Conservation (phyloP, 805 yeast genomes). For the Saccharomyces cerevisiae region DNA sequence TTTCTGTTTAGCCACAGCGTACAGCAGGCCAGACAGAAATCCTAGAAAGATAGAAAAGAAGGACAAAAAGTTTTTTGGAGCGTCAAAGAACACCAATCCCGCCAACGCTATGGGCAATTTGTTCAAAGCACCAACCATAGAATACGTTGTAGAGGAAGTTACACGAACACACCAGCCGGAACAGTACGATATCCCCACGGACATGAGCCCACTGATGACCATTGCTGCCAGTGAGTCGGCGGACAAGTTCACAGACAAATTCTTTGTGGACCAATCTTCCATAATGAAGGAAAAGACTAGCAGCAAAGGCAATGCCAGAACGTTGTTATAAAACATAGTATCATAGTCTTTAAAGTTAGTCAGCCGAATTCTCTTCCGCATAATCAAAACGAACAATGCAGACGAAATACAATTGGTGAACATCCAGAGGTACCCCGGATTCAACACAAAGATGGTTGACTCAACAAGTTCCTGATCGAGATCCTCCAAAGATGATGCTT, state of each 20-base stretch:
- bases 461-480: constrained; percentile 8
- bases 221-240: constrained; percentile 66
- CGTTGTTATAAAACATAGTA: constrained; percentile 96
- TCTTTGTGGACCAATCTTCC: constrained; percentile 89
- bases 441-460: constrained; percentile 20
- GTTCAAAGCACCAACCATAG: constrained; percentile 99
- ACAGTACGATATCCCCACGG: constrained; percentile 96
- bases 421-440: constrained; percentile 94
- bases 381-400: constrained; percentile 84
- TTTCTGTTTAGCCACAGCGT: constrained; percentile 91
- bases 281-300: constrained; percentile 63
- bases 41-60: constrained; percentile 88
- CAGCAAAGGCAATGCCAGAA: constrained; percentile 85
- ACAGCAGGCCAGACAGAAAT: constrained; percentile 89
- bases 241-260: constrained; percentile 66
- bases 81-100: constrained; percentile 90
- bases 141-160: constrained; percentile 95
- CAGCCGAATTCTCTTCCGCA: constrained; percentile 97
- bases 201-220: constrained; percentile 87
- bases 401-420: constrained; percentile 86
- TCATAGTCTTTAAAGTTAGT: constrained; percentile 95
- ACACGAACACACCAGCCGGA: constrained; percentile 99
- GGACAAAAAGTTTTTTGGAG: constrained; percentile 88
- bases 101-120: constrained; percentile 95
- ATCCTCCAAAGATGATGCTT: constrained; percentile 24